Evolutionary conservation across 1,284 basidiomycete species (phyloP), one percentile per base, ranked within the genome.

Genomic region (Moesziomyces parantarcticus): DNA sequence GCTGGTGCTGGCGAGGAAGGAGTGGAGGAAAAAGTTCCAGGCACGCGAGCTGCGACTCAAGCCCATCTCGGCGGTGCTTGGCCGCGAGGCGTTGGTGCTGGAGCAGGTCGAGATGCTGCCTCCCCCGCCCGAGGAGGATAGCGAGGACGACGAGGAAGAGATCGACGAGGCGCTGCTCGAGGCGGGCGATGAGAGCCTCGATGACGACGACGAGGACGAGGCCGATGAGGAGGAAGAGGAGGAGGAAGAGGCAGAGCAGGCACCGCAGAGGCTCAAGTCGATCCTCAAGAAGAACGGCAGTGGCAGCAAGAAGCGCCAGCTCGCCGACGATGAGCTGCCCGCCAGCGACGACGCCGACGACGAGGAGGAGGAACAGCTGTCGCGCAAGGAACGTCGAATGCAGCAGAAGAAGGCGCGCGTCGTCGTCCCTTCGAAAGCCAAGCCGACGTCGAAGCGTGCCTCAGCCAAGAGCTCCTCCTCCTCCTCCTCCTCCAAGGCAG

Each of bases 1-100:
- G 4, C 48, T 62, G 5, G 75, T 78, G 21, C 49, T 71, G 22
- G 50, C 62, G 1, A 65, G 77, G 36, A 77, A 76, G 49, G 66
- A 61, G 40, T 79, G 76, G 73, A 60, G 73, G 23, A 68, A 77
- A 50, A 67, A 64, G 53, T 77, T 77, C 62, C 49, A 59, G 39
- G 50, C 63, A 21, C 70, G 65, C 23, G 77, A 77, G 65, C 53
- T 79, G 48, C 72, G 77, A n/a, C 58, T 79, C 23, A 64, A 50
- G 52, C 68, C 68, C 34, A 61, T 75, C 58, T 67, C 59, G 7
- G 29, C 57, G 34, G 61, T 75, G n/a, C 63, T 75, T 36, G 59
- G 66, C 8, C 53, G 65, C 8, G 75, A 75, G 8, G 63, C 70
- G n/a, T 41, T 75, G 36, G 77, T 65, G 21, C 41, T 59, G 29